Evolutionary conservation across 352 stramenopile species (phyloP).

Genomic region (Phytophthora cactorum): DNA sequence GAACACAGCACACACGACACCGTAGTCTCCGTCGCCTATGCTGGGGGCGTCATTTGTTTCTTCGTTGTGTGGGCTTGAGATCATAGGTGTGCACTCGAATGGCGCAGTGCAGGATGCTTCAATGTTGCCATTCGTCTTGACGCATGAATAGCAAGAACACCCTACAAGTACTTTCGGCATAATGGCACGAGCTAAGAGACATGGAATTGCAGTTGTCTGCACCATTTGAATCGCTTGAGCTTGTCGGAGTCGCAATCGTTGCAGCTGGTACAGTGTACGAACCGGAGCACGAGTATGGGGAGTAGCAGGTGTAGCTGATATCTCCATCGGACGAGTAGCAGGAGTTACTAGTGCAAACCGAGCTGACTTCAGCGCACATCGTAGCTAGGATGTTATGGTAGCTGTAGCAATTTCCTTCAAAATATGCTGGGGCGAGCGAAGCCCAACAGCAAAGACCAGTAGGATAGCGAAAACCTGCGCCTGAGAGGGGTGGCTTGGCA

Average conservation of each 20-base stretch:
- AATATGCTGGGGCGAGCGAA: background rate
- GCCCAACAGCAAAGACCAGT: background rate
- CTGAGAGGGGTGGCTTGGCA: background rate
- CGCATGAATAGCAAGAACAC: conserved; percentile 21
- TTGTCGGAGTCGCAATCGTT: conserved; percentile 1
- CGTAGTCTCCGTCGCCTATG: conserved; percentile 14
- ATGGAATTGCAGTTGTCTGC: conserved; percentile 2
- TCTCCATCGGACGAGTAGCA: background rate
- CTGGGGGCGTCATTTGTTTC: background rate
- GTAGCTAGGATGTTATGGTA: background rate
- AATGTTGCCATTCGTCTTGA: conserved; percentile 9
- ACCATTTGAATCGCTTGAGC: background rate
- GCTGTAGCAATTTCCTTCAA: background rate
- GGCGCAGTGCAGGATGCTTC: conserved; percentile 17
- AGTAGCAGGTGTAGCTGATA: background rate
- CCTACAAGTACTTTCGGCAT: conserved; percentile 10
- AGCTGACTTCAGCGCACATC: background rate
- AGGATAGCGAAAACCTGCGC: background rate
- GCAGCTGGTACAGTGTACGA: background rate
- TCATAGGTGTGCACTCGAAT: background rate
- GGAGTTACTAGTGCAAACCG: background rate
- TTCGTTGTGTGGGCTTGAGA: background rate
- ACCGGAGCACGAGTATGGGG: conserved; percentile 2
- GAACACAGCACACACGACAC: conserved; percentile 22
- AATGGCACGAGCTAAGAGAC: conserved; percentile 14